Conservation (phyloP, 2,329 filamentous ascomycete genomes). For the Diaporthe eres region DNA sequence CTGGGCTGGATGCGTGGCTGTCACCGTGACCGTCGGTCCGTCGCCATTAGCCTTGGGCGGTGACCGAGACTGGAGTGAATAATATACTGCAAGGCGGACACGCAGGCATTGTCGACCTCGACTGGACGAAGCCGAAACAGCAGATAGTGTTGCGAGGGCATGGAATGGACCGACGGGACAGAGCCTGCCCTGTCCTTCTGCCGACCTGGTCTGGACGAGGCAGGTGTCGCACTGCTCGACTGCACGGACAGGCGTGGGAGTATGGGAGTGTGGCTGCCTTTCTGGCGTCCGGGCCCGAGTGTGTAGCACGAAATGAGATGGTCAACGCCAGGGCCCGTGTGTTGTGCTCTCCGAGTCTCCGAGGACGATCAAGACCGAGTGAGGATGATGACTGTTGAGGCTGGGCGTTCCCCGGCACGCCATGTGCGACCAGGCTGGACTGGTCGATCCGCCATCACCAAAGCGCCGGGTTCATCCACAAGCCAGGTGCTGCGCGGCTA, state of each 20-base stretch:
- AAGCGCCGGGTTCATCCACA: constrained; percentile 32
- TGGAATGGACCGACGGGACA: background rate
- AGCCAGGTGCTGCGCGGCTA: constrained; percentile 14
- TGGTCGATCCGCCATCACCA: constrained; percentile 32
- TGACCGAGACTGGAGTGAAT: background rate
- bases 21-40: constrained; percentile 9
- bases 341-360: constrained; percentile 34
- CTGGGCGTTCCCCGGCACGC: constrained; percentile 28
- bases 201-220: background rate
- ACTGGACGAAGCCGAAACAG: constrained; percentile 9
- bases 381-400: constrained; percentile 8
- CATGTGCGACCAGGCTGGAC: constrained; percentile 28
- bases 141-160: background rate
- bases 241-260: constrained; percentile 10
- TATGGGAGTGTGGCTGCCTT: constrained; percentile 7
- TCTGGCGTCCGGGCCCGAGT: constrained; percentile 23
- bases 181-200: background rate
- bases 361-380: background rate
- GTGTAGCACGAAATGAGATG: constrained; percentile 25
- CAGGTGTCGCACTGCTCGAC: constrained; percentile 5
- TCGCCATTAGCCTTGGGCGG: background rate
- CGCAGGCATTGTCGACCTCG: background rate
- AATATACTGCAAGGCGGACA: background rate
- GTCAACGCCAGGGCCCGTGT: constrained; percentile 35
- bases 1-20: background rate